Conservation (phyloP, 1,284 basidiomycete genomes). For the Heterobasidion irregulare region DNA sequence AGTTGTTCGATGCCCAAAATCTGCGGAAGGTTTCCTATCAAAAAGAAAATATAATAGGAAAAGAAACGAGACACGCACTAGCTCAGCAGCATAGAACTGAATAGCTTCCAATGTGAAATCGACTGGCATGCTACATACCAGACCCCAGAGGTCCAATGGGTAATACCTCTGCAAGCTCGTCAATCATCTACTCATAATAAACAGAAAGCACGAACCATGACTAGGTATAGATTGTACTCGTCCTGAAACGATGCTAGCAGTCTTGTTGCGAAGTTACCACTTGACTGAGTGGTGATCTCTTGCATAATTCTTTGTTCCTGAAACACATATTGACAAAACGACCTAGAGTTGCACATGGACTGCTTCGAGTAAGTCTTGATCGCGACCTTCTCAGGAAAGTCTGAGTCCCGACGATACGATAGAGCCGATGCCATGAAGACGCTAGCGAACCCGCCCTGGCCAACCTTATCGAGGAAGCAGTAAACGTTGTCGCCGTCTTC, state of each 20-base stretch:
- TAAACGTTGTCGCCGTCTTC: not conserved
- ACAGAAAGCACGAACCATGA: conserved; percentile 14
- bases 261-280: conserved; percentile 2
- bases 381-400: conserved; percentile 8
- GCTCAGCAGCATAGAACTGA: conserved; percentile 8
- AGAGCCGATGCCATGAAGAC: not conserved
- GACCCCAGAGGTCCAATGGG: not conserved
- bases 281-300: conserved; percentile 2
- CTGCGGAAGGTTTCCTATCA: conserved; percentile 4
- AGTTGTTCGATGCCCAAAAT: conserved; percentile 13
- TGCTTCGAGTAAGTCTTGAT: conserved; percentile 18
- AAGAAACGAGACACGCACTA: conserved; percentile 3
- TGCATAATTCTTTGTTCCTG: not conserved
- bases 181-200: not conserved
- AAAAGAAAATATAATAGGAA: not conserved
- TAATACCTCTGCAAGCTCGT: not conserved
- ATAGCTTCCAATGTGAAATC: not conserved
- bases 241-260: conserved; percentile 16
- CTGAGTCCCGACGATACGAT: not conserved
- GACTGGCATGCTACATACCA: not conserved
- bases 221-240: conserved; percentile 12
- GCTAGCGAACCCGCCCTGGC: not conserved
- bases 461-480: not conserved
- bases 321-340: not conserved
- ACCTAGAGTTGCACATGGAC: conserved; percentile 4